These are phyloP conservation scores for Penicillium fuscoglaucum DNA, from an alignment of 2,329 filamentous ascomycete genomes.

Conservation along the genomic window DNA sequence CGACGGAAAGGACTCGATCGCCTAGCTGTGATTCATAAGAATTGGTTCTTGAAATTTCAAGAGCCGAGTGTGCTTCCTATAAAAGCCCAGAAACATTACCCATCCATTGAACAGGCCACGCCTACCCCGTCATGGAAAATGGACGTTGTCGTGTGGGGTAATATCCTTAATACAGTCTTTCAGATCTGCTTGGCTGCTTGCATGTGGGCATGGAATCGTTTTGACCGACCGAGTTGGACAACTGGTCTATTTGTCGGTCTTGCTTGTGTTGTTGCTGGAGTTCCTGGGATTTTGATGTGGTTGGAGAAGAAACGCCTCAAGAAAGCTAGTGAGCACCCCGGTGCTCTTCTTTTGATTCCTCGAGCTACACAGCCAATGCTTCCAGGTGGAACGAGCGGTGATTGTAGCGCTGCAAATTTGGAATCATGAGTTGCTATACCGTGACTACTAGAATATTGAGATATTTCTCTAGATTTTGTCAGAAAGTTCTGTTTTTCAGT, in stretches of 20 bases:
- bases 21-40: slow-evolving; percentile 47
- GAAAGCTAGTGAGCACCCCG: background rate
- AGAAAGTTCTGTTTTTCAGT: background rate
- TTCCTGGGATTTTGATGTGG: slow-evolving; percentile 2
- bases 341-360: background rate
- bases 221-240: slow-evolving; percentile 73
- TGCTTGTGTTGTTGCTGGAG: slow-evolving; percentile 62
- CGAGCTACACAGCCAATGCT: background rate
- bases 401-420: background rate
- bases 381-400: too few species aligned
- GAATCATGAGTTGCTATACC: background rate
- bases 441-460: background rate
- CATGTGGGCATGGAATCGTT: slow-evolving; percentile 80
- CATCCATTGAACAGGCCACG: slow-evolving; percentile 48
- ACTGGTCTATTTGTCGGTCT: slow-evolving; percentile 77
- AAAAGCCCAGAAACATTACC: background rate
- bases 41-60: background rate
- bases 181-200: slow-evolving; percentile 72
- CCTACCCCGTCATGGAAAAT: slow-evolving; percentile 72
- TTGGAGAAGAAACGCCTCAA: background rate
- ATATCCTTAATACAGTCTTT: slow-evolving; percentile 75
- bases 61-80: background rate
- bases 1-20: background rate
- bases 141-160: slow-evolving; percentile 76
- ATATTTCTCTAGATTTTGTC: background rate